Conservation (phyloP, 176 grass and related monocot species). For the Poa pratensis region DNA sequence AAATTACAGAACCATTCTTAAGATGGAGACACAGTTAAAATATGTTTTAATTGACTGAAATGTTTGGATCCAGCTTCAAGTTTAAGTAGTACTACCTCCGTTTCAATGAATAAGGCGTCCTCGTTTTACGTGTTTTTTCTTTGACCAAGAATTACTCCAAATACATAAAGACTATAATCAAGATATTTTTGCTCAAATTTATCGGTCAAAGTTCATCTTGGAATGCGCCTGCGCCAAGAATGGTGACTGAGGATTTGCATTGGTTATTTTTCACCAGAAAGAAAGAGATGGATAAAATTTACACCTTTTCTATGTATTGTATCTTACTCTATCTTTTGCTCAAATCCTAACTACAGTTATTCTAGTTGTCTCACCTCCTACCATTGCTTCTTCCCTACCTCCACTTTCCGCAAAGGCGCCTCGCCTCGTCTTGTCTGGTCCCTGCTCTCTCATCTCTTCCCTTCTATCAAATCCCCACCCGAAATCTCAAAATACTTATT, state of each 20-base stretch:
- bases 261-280: constrained; percentile 1
- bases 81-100: not conserved
- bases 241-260: constrained; percentile 13
- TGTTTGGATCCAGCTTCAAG: not conserved
- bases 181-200: too few relatives aligned
- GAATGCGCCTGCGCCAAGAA: not conserved
- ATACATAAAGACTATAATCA: too few relatives aligned
- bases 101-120: too few relatives aligned
- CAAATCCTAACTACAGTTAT: not conserved
- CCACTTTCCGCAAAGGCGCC: not conserved
- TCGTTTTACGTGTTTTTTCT: too few relatives aligned
- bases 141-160: too few relatives aligned
- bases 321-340: not conserved
- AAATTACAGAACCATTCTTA: not conserved
- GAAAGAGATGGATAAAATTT: constrained; percentile 15
- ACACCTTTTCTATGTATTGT: not conserved
- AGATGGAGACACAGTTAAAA: not conserved
- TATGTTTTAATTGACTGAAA: constrained; percentile 16
- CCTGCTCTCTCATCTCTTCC: not conserved
- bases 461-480: not conserved
- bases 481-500: constrained; percentile 4
- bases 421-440: constrained; percentile 9
- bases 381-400: constrained; percentile 14
- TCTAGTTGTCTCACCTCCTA: constrained; percentile 15
- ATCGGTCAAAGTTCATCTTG: too few relatives aligned